phyloP scores from a whole-genome alignment of 140 eudicot genomes.

The Ambrosia hybrid region DNA sequence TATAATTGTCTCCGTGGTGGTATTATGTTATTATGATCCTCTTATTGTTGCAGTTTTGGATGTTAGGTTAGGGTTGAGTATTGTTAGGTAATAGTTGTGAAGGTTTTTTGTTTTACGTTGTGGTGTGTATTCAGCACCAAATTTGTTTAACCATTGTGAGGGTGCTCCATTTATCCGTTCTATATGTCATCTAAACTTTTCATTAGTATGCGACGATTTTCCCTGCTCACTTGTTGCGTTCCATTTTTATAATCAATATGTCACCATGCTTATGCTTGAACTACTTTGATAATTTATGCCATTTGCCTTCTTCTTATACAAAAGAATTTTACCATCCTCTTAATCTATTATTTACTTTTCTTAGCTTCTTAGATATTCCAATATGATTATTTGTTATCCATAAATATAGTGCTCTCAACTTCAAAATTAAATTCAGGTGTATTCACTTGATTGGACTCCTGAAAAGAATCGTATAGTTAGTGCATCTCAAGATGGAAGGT shows the following conservation, averaged over 20 bases:
- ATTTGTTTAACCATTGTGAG: no score
- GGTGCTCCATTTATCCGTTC: no score
- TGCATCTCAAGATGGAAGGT: constrained; percentile 95
- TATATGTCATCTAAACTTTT: constrained; percentile 10
- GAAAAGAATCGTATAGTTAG: constrained; percentile 92
- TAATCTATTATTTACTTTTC: not conserved
- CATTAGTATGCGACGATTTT: not conserved
- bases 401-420: constrained; percentile 3
- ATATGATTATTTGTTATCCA: constrained; percentile 13
- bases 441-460: constrained; percentile 94
- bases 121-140: no score
- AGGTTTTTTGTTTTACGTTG: no score
- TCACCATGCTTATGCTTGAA: not conserved
- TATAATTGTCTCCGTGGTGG: no score
- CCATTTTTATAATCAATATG: not conserved
- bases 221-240: not conserved
- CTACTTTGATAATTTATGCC: constrained; percentile 1
- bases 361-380: not conserved
- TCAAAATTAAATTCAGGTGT: constrained; percentile 48
- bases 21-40: no score
- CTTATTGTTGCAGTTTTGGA: no score
- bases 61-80: no score
- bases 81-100: no score
- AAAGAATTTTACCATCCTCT: not conserved
- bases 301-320: constrained; percentile 18